phyloP scores from a whole-genome alignment of 2,329 filamentous ascomycete species.

The Dactylella cylindrospora region DNA sequence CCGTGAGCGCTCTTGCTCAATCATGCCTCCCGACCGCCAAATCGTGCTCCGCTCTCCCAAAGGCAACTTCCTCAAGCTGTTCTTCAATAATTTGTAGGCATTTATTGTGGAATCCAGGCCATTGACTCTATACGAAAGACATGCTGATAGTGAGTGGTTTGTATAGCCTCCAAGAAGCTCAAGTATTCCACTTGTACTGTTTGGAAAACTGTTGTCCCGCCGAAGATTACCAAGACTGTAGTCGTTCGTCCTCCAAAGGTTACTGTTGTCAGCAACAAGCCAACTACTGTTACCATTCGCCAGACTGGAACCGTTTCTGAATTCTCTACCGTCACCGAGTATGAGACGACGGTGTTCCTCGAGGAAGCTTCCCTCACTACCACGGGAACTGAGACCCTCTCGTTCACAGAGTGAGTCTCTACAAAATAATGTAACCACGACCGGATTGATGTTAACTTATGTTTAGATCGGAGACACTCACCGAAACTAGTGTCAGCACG shows the following conservation, averaged over 20 bases:
- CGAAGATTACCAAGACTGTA: slow-evolving; percentile 14
- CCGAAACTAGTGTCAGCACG: not conserved
- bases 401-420: slow-evolving; percentile 21
- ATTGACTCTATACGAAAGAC: not conserved
- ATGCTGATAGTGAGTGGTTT: not conserved
- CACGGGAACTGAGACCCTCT: slow-evolving; percentile 8
- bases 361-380: slow-evolving; percentile 13
- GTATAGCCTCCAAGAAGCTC: slow-evolving; percentile 19
- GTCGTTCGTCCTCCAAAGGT: slow-evolving; percentile 5
- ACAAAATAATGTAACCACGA: not conserved
- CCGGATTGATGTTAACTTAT: not conserved
- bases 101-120: not conserved
- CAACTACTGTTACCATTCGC: slow-evolving; percentile 2
- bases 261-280: slow-evolving; percentile 5
- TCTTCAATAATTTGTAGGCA: slow-evolving; percentile 21
- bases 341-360: slow-evolving; percentile 13
- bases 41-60: slow-evolving; percentile 11
- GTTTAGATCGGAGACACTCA: not conserved
- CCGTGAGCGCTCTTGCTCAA: slow-evolving; percentile 15
- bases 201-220: slow-evolving; percentile 14
- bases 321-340: slow-evolving; percentile 27
- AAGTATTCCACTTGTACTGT: slow-evolving; percentile 30
- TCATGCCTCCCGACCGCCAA: slow-evolving; percentile 12
- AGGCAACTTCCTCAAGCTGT: slow-evolving; percentile 12
- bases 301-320: slow-evolving; percentile 17